Conservation (phyloP, 2,329 filamentous ascomycete genomes). For the Verticillium nubilum region DNA sequence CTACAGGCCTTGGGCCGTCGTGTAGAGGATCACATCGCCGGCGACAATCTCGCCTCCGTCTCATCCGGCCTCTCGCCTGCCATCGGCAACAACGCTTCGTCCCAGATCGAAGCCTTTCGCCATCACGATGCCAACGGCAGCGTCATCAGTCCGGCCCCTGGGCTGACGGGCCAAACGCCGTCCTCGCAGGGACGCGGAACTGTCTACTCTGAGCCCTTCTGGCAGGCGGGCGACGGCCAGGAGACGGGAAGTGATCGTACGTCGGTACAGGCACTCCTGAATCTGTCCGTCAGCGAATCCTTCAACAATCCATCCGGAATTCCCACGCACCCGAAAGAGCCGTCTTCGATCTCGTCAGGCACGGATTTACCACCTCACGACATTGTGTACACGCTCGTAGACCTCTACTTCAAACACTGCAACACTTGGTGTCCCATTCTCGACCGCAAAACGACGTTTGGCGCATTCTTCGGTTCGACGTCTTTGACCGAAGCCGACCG, state of each 20-base stretch:
- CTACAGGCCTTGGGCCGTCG: conserved; percentile 35
- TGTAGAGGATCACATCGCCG: conserved; percentile 34
- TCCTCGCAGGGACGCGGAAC: conserved; percentile 29
- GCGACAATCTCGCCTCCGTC: conserved; percentile 20
- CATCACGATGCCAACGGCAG: conserved; percentile 14
- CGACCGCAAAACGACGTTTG: conserved; percentile 35
- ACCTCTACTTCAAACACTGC: conserved; percentile 59
- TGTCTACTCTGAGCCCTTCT: conserved; percentile 29
- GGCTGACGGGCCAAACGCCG: conserved; percentile 12
- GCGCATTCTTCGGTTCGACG: conserved; percentile 33
- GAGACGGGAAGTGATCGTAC: conserved; percentile 9
- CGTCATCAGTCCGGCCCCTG: conserved; percentile 11
- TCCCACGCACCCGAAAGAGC: conserved; percentile 12
- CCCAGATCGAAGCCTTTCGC: conserved; percentile 20
- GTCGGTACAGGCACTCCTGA: conserved; percentile 14
- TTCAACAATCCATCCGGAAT: conserved; percentile 1
- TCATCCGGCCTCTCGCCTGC: conserved; percentile 24
- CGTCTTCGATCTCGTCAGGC: conserved; percentile 28
- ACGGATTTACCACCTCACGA: conserved; percentile 54
- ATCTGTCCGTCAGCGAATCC: conserved; percentile 9
- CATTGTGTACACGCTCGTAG: conserved; percentile 52
- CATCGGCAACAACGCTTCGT: conserved; percentile 26
- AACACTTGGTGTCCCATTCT: conserved; percentile 52
- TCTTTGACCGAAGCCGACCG: conserved; percentile 31
- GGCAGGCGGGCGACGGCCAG: conserved; percentile 19